Conservation (phyloP, 1,139 yeast genomes). For the Arxiozyma telluris region DNA sequence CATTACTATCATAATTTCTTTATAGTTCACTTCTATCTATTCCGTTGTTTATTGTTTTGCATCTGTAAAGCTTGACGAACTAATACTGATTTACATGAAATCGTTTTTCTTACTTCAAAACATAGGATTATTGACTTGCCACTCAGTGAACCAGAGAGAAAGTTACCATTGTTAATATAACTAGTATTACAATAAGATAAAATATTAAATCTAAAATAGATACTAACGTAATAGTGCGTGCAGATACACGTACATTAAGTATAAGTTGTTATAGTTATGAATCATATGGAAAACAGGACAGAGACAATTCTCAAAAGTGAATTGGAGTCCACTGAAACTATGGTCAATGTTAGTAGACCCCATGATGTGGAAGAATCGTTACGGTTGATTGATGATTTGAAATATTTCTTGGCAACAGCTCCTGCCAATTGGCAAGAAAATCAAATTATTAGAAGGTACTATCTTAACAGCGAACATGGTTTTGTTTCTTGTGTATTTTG, state of each 20-base stretch:
- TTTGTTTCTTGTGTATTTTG: slow-evolving; percentile 87
- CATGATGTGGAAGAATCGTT: slow-evolving; percentile 40
- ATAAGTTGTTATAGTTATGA: neutral
- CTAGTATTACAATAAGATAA: neutral
- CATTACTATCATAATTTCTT: neutral
- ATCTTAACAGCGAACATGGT: slow-evolving; percentile 80
- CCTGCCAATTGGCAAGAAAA: slow-evolving; percentile 92
- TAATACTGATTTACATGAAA: neutral
- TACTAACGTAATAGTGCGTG: neutral
- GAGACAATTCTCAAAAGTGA: slow-evolving; percentile 10
- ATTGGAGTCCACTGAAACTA: slow-evolving; percentile 4
- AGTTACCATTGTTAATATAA: neutral
- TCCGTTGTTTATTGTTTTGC: neutral
- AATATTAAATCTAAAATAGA: neutral
- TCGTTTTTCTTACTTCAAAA: neutral
- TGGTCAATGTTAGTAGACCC: slow-evolving; percentile 3
- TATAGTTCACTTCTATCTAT: too few species aligned
- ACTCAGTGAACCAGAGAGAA: neutral
- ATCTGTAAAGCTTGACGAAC: neutral
- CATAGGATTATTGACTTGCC: neutral
- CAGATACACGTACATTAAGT: neutral
- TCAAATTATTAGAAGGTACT: slow-evolving; percentile 79
- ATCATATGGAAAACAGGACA: slow-evolving; percentile 7
- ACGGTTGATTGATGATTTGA: slow-evolving; percentile 62
- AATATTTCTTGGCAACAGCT: slow-evolving; percentile 81